These are phyloP conservation scores for Thyridium curvatum DNA, from an alignment of 2,329 filamentous ascomycete genomes.

Conservation along the genomic window DNA sequence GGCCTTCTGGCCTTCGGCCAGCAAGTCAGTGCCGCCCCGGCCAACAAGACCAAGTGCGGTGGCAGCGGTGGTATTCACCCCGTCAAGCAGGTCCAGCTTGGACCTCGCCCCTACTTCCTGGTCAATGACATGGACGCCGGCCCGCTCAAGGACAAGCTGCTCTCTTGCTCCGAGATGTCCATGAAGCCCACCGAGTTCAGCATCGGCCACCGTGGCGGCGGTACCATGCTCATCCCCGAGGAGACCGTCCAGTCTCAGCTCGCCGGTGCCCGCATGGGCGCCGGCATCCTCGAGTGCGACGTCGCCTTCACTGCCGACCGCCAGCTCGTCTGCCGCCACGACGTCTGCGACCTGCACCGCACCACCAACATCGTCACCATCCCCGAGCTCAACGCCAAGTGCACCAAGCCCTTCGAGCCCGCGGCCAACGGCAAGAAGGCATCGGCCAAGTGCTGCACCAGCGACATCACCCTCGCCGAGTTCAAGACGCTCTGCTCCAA, in stretches of 20 bases:
- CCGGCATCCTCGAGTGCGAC: slow-evolving; percentile 62
- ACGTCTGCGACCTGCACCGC: slow-evolving; percentile 61
- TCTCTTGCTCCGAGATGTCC: slow-evolving; percentile 48
- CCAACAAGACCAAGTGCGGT: slow-evolving; percentile 1
- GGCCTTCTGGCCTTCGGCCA: background rate
- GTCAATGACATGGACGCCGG: slow-evolving; percentile 56
- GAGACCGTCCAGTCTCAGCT: slow-evolving; percentile 53
- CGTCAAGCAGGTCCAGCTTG: slow-evolving; percentile 48
- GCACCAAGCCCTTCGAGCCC: slow-evolving; percentile 54
- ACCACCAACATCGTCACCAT: slow-evolving; percentile 61
- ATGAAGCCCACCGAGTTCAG: slow-evolving; percentile 48
- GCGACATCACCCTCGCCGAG: slow-evolving; percentile 62
- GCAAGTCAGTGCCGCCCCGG: slow-evolving; percentile 3
- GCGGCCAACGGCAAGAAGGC: slow-evolving; percentile 44
- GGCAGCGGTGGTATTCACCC: slow-evolving; percentile 10
- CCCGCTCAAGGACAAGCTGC: slow-evolving; percentile 52
- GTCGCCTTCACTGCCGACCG: slow-evolving; percentile 60
- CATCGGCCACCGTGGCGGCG: slow-evolving; percentile 58
- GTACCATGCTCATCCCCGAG: slow-evolving; percentile 57
- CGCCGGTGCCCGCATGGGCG: slow-evolving; percentile 57
- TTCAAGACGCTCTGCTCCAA: slow-evolving; percentile 64
- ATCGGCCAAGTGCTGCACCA: slow-evolving; percentile 63
- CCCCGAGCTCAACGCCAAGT: slow-evolving; percentile 58
- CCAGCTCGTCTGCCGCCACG: slow-evolving; percentile 62
- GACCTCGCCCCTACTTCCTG: slow-evolving; percentile 59